phyloP scores from a whole-genome alignment of 1,284 basidiomycete genomes.

The Cryptococcus sp. region DNA sequence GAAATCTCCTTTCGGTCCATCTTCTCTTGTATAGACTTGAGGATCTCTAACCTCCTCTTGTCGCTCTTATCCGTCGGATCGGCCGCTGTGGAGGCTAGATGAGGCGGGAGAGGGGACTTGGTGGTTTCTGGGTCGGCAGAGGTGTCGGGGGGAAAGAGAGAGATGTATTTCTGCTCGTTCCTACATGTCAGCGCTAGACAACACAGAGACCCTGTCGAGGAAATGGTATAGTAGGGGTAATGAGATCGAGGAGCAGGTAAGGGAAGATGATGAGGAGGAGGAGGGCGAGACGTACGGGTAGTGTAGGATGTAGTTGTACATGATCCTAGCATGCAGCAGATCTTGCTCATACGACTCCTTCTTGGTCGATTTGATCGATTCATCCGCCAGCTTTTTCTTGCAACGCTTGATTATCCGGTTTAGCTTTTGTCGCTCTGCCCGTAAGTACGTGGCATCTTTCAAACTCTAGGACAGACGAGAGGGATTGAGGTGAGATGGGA shows the following conservation, averaged over 20 bases:
- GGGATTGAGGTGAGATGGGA: not conserved
- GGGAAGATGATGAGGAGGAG: not conserved
- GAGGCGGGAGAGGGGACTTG: constrained; percentile 44
- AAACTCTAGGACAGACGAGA: too few relatives aligned
- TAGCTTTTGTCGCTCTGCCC: constrained; percentile 78
- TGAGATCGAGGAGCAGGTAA: not conserved
- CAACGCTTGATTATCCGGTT: constrained; percentile 62
- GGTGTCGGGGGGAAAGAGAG: constrained; percentile 64
- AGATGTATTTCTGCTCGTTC: constrained; percentile 75
- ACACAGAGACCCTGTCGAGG: too few relatives aligned
- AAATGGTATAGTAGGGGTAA: not conserved
- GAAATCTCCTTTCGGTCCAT: constrained; percentile 63
- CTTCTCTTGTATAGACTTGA: constrained; percentile 55
- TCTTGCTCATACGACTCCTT: constrained; percentile 50
- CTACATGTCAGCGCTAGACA: constrained; percentile 41
- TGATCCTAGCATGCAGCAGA: constrained; percentile 59
- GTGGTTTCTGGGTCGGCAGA: constrained; percentile 10
- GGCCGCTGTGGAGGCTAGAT: constrained; percentile 48
- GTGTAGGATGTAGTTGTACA: constrained; percentile 71
- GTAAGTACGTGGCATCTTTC: too few relatives aligned
- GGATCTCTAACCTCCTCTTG: constrained; percentile 57
- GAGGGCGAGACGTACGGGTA: constrained; percentile 50
- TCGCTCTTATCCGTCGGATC: constrained; percentile 46
- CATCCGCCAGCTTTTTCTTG: constrained; percentile 52
- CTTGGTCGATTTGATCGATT: constrained; percentile 40